phyloP scores from a whole-genome alignment of 371 early-diverging fungal species.

The Mortierella sp. region DNA sequence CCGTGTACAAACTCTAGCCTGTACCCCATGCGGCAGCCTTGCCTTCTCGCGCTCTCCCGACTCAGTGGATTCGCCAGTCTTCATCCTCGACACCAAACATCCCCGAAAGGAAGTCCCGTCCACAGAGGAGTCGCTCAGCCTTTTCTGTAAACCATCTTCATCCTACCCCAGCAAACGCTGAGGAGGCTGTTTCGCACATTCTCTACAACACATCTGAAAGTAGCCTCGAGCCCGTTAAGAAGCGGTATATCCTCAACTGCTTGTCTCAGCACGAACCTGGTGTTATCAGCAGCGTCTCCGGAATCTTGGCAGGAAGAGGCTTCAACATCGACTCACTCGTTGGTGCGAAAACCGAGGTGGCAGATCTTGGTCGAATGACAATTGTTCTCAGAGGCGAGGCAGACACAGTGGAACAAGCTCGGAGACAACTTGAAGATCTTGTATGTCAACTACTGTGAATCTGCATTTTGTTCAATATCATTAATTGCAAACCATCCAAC shows the following conservation, averaged over 20 bases:
- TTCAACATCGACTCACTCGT: slow-evolving; percentile 98
- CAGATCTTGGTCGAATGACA: slow-evolving; percentile 94
- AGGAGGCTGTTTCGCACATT: slow-evolving; percentile 92
- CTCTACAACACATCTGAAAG: slow-evolving; percentile 81
- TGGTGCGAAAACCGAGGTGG: slow-evolving; percentile 94
- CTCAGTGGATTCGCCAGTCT: slow-evolving; percentile 35
- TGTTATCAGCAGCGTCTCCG: slow-evolving; percentile 90
- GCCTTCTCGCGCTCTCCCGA: slow-evolving; percentile 17
- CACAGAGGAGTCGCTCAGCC: slow-evolving; percentile 64
- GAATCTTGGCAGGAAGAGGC: slow-evolving; percentile 94
- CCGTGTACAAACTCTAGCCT: too few species aligned
- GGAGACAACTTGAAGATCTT: slow-evolving; percentile 93
- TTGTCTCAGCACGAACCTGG: slow-evolving; percentile 97
- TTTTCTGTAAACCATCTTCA: slow-evolving; percentile 50
- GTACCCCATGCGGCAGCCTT: too few species aligned
- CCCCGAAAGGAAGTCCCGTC: slow-evolving; percentile 64
- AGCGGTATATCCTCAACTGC: slow-evolving; percentile 92
- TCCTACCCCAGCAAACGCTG: slow-evolving; percentile 64
- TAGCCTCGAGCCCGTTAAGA: slow-evolving; percentile 54
- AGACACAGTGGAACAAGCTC: slow-evolving; percentile 89
- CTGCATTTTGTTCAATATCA: not conserved
- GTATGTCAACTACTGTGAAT: slow-evolving; percentile 49
- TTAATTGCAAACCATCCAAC: too few species aligned
- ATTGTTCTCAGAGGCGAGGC: slow-evolving; percentile 90
- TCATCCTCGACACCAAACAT: slow-evolving; percentile 67